Evolutionary conservation across 2,329 filamentous ascomycete genomes (phyloP).

Genomic region (Thelonectria olida): DNA sequence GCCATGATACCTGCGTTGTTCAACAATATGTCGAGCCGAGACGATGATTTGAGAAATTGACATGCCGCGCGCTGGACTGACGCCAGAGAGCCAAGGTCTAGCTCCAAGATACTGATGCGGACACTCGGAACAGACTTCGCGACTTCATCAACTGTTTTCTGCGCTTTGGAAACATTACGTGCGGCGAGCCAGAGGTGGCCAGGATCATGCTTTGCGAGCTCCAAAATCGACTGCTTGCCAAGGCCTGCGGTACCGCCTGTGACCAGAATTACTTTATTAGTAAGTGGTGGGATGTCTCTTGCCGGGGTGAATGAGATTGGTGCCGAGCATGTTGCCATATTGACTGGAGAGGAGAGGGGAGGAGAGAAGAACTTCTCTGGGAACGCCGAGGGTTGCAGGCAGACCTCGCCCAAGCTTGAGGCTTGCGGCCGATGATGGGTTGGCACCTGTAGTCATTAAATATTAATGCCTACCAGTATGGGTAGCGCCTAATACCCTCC

Average conservation of each 20-base stretch:
- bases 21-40: slow-evolving; percentile 45
- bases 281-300: slow-evolving; percentile 2
- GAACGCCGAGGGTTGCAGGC: no score
- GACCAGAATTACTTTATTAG: slow-evolving; percentile 7
- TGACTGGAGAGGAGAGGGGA: no score
- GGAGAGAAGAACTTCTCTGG: no score
- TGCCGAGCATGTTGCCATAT: no score
- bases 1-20: slow-evolving; percentile 40
- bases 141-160: background rate
- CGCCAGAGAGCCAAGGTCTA: slow-evolving; percentile 23
- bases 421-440: no score
- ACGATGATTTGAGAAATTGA: slow-evolving; percentile 10
- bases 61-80: slow-evolving; percentile 25
- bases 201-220: slow-evolving; percentile 3
- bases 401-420: no score
- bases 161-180: background rate
- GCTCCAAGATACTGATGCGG: background rate
- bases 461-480: no score
- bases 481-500: no score
- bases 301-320: slow-evolving; percentile 11
- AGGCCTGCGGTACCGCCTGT: slow-evolving; percentile 9
- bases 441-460: no score
- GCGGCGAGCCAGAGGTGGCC: slow-evolving; percentile 6
- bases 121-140: background rate
- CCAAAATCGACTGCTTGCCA: background rate